Evolutionary conservation across 2,329 filamentous ascomycete species (phyloP).

Genomic region (Exophiala oligosperma): DNA sequence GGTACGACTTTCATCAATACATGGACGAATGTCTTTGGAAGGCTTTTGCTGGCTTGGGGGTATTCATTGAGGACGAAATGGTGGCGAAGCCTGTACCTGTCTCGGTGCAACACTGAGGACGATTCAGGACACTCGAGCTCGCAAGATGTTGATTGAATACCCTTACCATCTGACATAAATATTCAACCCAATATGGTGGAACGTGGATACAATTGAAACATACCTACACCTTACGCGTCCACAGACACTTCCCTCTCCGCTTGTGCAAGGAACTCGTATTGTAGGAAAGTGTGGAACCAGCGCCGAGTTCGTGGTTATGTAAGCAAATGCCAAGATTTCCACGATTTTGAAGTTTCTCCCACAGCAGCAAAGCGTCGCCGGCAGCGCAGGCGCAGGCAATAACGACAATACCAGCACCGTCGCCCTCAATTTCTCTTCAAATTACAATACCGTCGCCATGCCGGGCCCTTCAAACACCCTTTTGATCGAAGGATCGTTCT

Average conservation of each 20-base stretch:
- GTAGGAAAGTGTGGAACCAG: too few species aligned
- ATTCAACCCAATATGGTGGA: too few species aligned
- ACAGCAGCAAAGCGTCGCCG: constrained; percentile 1
- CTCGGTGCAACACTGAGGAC: background rate
- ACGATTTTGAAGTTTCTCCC: constrained; percentile 1
- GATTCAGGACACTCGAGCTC: background rate
- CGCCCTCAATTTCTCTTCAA: background rate
- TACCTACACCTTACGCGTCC: too few species aligned
- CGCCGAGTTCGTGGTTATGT: background rate
- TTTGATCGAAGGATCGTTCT: constrained; percentile 85
- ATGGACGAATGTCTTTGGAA: constrained; percentile 79
- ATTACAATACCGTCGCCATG: constrained; percentile 43
- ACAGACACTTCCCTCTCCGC: too few species aligned
- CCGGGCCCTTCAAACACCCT: constrained; percentile 62
- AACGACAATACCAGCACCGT: background rate
- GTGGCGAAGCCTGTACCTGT: constrained; percentile 14
- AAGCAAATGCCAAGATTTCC: background rate
- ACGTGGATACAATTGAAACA: too few species aligned
- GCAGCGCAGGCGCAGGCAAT: background rate
- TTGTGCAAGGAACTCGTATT: too few species aligned
- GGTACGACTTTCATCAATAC: constrained; percentile 81
- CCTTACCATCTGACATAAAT: too few species aligned
- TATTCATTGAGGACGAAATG: constrained; percentile 78
- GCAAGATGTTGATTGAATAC: too few species aligned
- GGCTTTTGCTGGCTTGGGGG: constrained; percentile 83